Base-by-base conservation (phyloP, 169 alveolate species). In the Plasmodium inui region DNA sequence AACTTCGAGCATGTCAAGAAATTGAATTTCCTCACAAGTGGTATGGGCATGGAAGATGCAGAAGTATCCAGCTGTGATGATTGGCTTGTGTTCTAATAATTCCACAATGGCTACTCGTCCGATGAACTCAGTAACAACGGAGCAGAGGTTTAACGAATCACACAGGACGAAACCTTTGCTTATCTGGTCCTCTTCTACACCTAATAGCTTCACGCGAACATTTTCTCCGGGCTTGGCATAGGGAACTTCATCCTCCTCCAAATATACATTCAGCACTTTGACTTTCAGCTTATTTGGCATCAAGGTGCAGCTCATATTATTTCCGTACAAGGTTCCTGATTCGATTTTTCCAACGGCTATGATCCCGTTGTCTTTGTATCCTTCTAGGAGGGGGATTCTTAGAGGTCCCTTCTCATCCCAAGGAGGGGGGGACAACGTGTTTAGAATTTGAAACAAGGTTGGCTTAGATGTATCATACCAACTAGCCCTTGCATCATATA, bases 151-250 rank as follows among this genome's bases (percentile, higher is more conserved):
- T 50, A 98, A 97, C 80, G 97, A 96, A 85, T 98, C 96, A 70
- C 99, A 99, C 90, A 99, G 95, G 80, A 99, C 98, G 94, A 96
- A 97, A n/a, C 99, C 99, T 97, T 98, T 98, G 84, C 96, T 94
- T 53, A 99, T 95, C 73, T 98, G 99, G 89, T 97, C 99, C 76
- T 98, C 99, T 71, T 98, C 99, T 22, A 98, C 95, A 28, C 98
- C 97, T 82, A 97, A 93, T 83, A 98, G 83, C 95, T 97, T 96
- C 82, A 97, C 95, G 70, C 98, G 93, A 30, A 98, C 97, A 96
- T 98, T 98, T 90, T 98, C 99, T 37, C 99, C 99, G 14, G 99
- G 98, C 34, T 96, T 97, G 3, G 99, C 98, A 93, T 95, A 97
- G 28, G 96, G 96, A 22, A 96, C 97, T 89, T 97, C 98, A 53